Evolutionary conservation across 371 early-diverging fungal species (phyloP).

Genomic region (Apophysomyces ossiformis): DNA sequence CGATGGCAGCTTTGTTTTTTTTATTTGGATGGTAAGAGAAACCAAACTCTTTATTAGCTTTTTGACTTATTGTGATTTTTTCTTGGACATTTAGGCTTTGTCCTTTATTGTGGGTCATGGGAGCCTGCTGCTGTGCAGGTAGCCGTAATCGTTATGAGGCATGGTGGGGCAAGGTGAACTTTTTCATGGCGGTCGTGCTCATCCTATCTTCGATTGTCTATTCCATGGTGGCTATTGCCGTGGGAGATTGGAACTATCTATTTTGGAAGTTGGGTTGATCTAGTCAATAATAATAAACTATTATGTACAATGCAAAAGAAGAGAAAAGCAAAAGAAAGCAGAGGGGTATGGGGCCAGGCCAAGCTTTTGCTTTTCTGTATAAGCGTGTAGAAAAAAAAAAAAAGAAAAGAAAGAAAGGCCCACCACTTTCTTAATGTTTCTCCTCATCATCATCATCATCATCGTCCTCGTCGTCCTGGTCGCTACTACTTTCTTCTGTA

Average conservation of each 20-base stretch:
- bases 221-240: slow-evolving; percentile 23
- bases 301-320: background rate
- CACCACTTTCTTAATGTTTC: background rate
- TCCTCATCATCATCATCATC: slow-evolving; percentile 27
- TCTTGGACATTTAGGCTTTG: slow-evolving; percentile 21
- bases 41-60: background rate
- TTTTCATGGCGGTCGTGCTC: slow-evolving; percentile 27
- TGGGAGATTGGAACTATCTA: slow-evolving; percentile 25
- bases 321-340: no score
- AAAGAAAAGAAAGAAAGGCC: no score
- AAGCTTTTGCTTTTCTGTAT: background rate
- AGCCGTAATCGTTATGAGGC: slow-evolving; percentile 30
- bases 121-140: slow-evolving; percentile 32
- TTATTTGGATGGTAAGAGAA: slow-evolving; percentile 27
- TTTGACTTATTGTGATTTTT: background rate
- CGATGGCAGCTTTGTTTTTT: slow-evolving; percentile 27
- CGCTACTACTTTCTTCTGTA: slow-evolving; percentile 17
- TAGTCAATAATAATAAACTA: background rate
- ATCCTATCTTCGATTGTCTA: slow-evolving; percentile 22
- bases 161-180: slow-evolving; percentile 30
- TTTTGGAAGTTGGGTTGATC: slow-evolving; percentile 7
- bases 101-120: slow-evolving; percentile 28
- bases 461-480: slow-evolving; percentile 18
- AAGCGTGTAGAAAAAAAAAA: background rate
- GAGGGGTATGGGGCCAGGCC: background rate